phyloP scores from a whole-genome alignment of 495 filamentous ascomycete species.

The Hypoxylon crocopeplum region DNA sequence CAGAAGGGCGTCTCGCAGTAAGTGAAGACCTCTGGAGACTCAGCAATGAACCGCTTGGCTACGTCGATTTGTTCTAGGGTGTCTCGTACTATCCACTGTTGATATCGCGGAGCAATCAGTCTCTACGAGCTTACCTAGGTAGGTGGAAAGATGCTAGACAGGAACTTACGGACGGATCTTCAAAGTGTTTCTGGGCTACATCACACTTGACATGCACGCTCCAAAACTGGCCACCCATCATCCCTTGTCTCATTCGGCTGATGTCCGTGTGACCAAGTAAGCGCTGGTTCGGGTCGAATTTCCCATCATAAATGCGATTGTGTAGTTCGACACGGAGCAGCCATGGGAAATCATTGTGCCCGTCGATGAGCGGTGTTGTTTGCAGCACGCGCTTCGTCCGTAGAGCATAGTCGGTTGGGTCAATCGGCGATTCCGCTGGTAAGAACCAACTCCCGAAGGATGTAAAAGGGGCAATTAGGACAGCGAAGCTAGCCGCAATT shows the following conservation, averaged over 20 bases:
- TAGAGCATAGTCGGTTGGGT: slow-evolving; percentile 16
- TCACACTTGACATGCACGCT: slow-evolving; percentile 37
- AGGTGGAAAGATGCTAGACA: not conserved
- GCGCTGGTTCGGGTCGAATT: slow-evolving; percentile 37
- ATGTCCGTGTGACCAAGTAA: slow-evolving; percentile 35
- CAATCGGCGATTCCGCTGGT: slow-evolving; percentile 3
- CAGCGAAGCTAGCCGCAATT: slow-evolving; percentile 1
- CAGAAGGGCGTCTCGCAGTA: slow-evolving; percentile 27
- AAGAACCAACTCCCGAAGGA: slow-evolving; percentile 17
- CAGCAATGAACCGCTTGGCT: slow-evolving; percentile 33
- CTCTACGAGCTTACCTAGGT: not conserved
- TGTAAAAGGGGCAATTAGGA: slow-evolving; percentile 13
- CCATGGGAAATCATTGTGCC: slow-evolving; percentile 43
- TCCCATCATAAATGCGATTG: slow-evolving; percentile 37
- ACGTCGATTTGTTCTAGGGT: slow-evolving; percentile 46
- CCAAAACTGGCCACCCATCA: slow-evolving; percentile 47
- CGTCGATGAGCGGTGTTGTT: slow-evolving; percentile 35
- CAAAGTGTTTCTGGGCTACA: slow-evolving; percentile 18
- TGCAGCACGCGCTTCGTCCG: slow-evolving; percentile 12
- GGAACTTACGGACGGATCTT: slow-evolving; percentile 29
- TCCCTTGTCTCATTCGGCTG: slow-evolving; percentile 27
- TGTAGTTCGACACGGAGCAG: slow-evolving; percentile 38
- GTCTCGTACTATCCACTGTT: slow-evolving; percentile 35
- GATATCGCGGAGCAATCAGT: not conserved
- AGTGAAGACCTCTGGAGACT: slow-evolving; percentile 16